These are phyloP conservation scores for Imleria badia DNA, from an alignment of 768 basidiomycete genomes.

Conservation along the genomic window DNA sequence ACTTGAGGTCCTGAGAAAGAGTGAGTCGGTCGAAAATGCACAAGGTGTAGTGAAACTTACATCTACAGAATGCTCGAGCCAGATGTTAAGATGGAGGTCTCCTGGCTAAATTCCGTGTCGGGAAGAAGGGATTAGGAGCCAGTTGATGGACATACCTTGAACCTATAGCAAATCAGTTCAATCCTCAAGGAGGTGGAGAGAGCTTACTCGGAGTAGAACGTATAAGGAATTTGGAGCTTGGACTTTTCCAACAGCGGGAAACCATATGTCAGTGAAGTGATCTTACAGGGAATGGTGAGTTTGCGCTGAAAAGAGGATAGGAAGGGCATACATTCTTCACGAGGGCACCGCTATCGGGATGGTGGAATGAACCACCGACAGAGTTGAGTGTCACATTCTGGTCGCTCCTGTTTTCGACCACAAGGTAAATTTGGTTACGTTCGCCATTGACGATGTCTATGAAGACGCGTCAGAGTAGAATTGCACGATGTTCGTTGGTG, in stretches of 20 bases:
- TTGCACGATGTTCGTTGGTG: conserved; percentile 1
- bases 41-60: conserved; percentile 37
- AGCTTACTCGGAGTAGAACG: conserved; percentile 81
- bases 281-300: conserved; percentile 39
- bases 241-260: conserved; percentile 52
- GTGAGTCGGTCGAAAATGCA: background rate
- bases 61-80: conserved; percentile 69
- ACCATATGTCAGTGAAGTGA: conserved; percentile 54
- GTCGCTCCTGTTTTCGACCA: conserved; percentile 74
- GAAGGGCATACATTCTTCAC: conserved; percentile 66
- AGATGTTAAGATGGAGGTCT: conserved; percentile 69
- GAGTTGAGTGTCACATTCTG: conserved; percentile 66
- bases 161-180: conserved; percentile 38
- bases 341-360: conserved; percentile 59
- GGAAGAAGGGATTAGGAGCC: background rate
- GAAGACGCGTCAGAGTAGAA: conserved; percentile 8
- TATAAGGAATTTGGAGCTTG: conserved; percentile 66
- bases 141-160: conserved; percentile 47
- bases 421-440: conserved; percentile 62
- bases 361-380: conserved; percentile 66
- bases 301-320: background rate
- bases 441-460: conserved; percentile 86
- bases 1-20: conserved; percentile 47
- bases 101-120: conserved; percentile 52
- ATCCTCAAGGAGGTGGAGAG: background rate